Base-by-base conservation (phyloP, 805 yeast species). In the Ogataea allantospora region DNA sequence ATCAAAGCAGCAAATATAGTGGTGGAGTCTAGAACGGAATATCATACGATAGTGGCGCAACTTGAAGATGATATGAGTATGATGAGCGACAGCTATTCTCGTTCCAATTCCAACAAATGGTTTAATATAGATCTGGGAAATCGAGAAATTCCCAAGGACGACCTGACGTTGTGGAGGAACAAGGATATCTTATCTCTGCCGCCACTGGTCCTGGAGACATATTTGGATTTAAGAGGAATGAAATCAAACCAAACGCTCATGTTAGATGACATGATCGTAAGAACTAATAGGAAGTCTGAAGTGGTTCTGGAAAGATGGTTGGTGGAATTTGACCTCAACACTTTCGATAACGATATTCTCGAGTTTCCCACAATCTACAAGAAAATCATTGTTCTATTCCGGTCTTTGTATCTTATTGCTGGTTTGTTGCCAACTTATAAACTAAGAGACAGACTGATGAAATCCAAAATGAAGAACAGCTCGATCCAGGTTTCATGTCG, bases 251-350 rank as follows among this genome's bases (percentile, higher is more conserved):
- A 54, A 29, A 42, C 54, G 6, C 45, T 60, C 12, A 31, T 50
- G 31, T 31, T 58, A 5, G 52, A 53, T 19, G 55, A 50, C 16
- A 65, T 73, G 7, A 80, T 80, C 9, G 67, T 82, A 7, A 76
- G 71, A 42, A 83, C 82, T 10, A 68, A 73, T 3, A 77, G 75
- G 52, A 83, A 83, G 52, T 70, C 77, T 12, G 98, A 91, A 60
- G 76, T 93, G n/a, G 96, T 93, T 2, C 64, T 93, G 40, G 99
- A 93, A 55, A 72, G 99, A 42, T 93, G 99, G 99, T 68, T 88
- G 16, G 65, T 93, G 22, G 96, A 89, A 58, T 75, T 89, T 43
- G 89, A 83, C 52, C 62, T 75, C 12, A 65, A 63, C 27, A 59
- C 57, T 17, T 66, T 55, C 56, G 65, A 58, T 29, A 51, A 44